These are phyloP conservation scores for Plasmopara viticola DNA, from an alignment of 352 stramenopile species.

Conservation along the genomic window DNA sequence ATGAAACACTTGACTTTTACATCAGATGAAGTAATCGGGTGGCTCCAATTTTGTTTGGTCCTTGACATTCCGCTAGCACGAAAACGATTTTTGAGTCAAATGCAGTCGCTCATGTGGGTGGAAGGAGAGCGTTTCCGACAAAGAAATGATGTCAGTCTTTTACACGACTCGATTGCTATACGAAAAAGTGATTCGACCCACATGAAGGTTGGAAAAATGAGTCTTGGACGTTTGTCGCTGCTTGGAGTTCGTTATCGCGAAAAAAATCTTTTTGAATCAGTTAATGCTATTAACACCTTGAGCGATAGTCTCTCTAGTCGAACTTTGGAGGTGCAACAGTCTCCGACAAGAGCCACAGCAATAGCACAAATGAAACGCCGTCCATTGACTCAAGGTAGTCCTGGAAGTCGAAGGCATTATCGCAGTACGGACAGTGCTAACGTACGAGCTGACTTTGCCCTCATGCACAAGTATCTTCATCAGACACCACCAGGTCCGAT, in stretches of 20 bases:
- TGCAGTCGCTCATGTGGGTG: conserved; percentile 76
- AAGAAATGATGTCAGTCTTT: conserved; percentile 9
- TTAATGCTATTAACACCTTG: conserved; percentile 4
- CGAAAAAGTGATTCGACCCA: conserved; percentile 17
- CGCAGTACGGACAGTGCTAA: conserved; percentile 23
- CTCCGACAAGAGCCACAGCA: conserved; percentile 17
- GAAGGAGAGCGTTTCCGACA: conserved; percentile 42
- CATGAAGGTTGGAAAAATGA: conserved; percentile 65
- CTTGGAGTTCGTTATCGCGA: conserved; percentile 42
- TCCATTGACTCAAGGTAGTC: conserved; percentile 41
- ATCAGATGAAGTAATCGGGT: conserved; percentile 91
- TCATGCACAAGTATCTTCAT: conserved; percentile 74
- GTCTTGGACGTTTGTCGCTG: conserved; percentile 43
- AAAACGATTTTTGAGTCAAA: conserved; percentile 86
- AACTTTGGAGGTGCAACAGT: conserved; percentile 13
- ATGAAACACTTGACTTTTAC: conserved; percentile 98
- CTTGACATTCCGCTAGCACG: conserved; percentile 78
- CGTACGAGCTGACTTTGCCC: conserved; percentile 37
- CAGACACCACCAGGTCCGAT: conserved; percentile 19
- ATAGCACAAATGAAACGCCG: conserved; percentile 31
- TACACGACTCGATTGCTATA: conserved; percentile 7
- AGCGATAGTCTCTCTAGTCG: conserved; percentile 22
- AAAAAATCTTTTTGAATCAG: conserved; percentile 3
- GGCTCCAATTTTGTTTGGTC: conserved; percentile 92
- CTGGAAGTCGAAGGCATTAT: conserved; percentile 26